Evolutionary conservation across 2,329 filamentous ascomycete genomes (phyloP).

Genomic region (Thermothelomyces thermophilus): DNA sequence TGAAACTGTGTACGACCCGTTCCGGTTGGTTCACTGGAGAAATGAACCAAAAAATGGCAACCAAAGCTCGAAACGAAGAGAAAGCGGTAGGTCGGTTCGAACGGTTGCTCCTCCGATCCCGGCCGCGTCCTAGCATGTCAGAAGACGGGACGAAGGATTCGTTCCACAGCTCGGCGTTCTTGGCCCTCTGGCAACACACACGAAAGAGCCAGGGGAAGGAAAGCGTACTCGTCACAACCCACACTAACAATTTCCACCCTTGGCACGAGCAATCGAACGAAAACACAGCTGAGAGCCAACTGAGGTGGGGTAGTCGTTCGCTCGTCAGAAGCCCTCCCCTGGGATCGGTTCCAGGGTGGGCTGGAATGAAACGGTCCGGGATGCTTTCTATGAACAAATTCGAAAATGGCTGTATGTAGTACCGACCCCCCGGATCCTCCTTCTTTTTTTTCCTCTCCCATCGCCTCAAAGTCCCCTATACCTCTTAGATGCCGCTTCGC

Average conservation of each 20-base stretch:
- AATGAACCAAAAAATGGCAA: too few species aligned
- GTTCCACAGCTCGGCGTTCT: neutral
- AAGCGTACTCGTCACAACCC: too few species aligned
- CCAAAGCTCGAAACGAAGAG: too few species aligned
- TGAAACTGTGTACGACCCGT: too few species aligned
- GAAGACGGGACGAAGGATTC: neutral
- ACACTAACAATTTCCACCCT: too few species aligned
- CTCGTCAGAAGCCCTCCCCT: conserved; percentile 6
- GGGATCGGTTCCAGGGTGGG: neutral
- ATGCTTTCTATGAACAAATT: neutral
- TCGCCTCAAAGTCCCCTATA: too few species aligned
- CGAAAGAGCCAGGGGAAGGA: neutral
- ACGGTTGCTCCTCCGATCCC: neutral
- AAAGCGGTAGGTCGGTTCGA: neutral
- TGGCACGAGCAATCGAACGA: neutral
- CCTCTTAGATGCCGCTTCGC: neutral
- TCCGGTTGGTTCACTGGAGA: conserved; percentile 4
- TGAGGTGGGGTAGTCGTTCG: neutral
- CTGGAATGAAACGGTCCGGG: neutral
- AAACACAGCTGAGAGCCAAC: neutral
- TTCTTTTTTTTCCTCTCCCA: neutral
- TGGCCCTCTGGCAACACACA: neutral
- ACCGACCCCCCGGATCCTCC: too few species aligned
- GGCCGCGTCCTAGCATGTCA: neutral
- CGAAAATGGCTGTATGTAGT: neutral